Conservation (phyloP, 2,329 filamentous ascomycete genomes). For the Coniochaeta sp. region DNA sequence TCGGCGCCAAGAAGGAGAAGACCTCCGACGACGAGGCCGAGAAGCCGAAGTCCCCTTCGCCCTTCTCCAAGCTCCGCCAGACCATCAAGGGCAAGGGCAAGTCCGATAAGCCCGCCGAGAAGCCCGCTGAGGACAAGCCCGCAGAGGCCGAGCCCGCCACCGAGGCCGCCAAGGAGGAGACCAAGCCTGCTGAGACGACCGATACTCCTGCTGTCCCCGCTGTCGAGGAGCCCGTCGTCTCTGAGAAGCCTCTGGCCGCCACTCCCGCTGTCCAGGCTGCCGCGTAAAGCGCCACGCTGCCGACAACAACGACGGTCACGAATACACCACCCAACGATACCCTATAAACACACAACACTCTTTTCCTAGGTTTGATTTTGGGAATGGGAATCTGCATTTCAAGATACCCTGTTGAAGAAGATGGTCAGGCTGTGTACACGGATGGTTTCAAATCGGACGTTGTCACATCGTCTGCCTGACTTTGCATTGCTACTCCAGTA, state of each 20-base stretch:
- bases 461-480: slow-evolving; percentile 4
- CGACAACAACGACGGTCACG: slow-evolving; percentile 11
- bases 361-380: slow-evolving; percentile 26
- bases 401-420: slow-evolving; percentile 45
- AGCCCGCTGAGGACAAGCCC: slow-evolving; percentile 33
- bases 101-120: slow-evolving; percentile 24
- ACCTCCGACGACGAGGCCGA: slow-evolving; percentile 56
- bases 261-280: slow-evolving; percentile 43
- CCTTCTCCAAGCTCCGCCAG: slow-evolving; percentile 55
- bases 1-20: slow-evolving; percentile 68
- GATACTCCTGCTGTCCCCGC: slow-evolving; percentile 30
- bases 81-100: slow-evolving; percentile 43
- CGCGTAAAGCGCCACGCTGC: slow-evolving; percentile 31
- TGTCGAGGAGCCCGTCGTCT: slow-evolving; percentile 19
- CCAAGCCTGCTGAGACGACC: slow-evolving; percentile 22
- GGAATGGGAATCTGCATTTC: slow-evolving; percentile 50
- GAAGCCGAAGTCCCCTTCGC: slow-evolving; percentile 44
- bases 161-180: slow-evolving; percentile 25
- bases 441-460: slow-evolving; percentile 1
- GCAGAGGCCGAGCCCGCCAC: slow-evolving; percentile 29
- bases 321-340: slow-evolving; percentile 11
- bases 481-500: slow-evolving; percentile 1
- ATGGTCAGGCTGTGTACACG: slow-evolving; percentile 9
- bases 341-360: slow-evolving; percentile 9
- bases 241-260: slow-evolving; percentile 30